A percentile compares a stretch with the other conserved stretches of the same genome.
Evolutionary conservation across 2,329 filamentous ascomycete species (phyloP).

Genomic region (Fusarium sp.): DNA sequence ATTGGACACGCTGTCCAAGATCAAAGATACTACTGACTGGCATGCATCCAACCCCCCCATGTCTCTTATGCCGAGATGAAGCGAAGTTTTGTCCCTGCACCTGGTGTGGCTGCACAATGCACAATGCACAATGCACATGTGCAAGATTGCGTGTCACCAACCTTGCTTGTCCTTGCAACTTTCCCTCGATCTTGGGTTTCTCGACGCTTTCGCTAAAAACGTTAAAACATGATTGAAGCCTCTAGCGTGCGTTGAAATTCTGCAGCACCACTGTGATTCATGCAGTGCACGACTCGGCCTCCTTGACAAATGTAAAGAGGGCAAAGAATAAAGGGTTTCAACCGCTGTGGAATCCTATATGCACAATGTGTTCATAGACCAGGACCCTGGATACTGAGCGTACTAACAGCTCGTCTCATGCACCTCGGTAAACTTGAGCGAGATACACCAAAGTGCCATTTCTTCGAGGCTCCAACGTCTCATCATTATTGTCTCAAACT

Average conservation of each 20-base stretch:
- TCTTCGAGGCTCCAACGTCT: not conserved
- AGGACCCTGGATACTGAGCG: constrained; percentile 8
- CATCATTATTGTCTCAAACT: constrained; percentile 12
- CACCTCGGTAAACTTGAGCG: constrained; percentile 19
- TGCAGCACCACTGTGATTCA: constrained; percentile 43
- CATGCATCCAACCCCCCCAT: constrained; percentile 8
- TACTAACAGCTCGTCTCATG: constrained; percentile 11
- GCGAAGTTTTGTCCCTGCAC: constrained; percentile 24
- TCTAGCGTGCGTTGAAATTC: constrained; percentile 21
- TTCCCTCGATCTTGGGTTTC: constrained; percentile 6
- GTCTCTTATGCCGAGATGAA: constrained; percentile 40
- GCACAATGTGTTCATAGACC: constrained; percentile 26
- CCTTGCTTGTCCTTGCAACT: constrained; percentile 10
- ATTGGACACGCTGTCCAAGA: constrained; percentile 5
- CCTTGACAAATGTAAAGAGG: not conserved
- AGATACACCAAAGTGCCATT: constrained; percentile 1
- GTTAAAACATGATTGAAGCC: constrained; percentile 15
- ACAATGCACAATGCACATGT: not conserved
- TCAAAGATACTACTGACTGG: not conserved
- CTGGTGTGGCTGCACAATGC: constrained; percentile 25
- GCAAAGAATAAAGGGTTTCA: not conserved
- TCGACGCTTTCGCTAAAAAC: constrained; percentile 7
- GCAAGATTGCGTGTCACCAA: constrained; percentile 11
- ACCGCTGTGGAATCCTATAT: constrained; percentile 1
- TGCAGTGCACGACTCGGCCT: constrained; percentile 46